Evolutionary conservation across 768 basidiomycete genomes (phyloP).

Genomic region (Suillus subluteus): DNA sequence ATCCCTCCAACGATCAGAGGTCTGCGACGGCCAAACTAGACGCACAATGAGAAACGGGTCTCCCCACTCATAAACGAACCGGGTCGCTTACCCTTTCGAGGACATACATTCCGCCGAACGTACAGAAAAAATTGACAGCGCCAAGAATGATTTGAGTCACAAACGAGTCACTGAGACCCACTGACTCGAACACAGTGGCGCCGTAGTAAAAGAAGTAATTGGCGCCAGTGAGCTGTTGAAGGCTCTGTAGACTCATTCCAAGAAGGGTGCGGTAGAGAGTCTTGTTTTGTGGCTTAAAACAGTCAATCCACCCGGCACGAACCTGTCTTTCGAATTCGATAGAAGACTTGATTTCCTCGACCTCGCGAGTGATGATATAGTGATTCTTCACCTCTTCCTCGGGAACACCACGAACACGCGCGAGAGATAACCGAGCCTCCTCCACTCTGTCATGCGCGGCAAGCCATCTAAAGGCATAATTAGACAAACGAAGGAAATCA

Average conservation of each 20-base stretch:
- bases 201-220: constrained; percentile 74
- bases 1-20: constrained; percentile 71
- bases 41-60: not conserved
- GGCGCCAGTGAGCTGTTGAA: constrained; percentile 75
- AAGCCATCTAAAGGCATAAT: constrained; percentile 49
- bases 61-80: not conserved
- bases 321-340: constrained; percentile 51
- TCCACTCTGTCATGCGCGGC: constrained; percentile 49
- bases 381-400: constrained; percentile 41
- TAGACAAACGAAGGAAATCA: not conserved
- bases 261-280: constrained; percentile 66
- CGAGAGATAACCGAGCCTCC: constrained; percentile 52
- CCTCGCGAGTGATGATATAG: constrained; percentile 48
- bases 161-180: constrained; percentile 69
- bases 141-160: constrained; percentile 79
- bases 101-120: constrained; percentile 73
- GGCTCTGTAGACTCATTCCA: constrained; percentile 66
- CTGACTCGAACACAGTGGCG: constrained; percentile 67
- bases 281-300: constrained; percentile 59
- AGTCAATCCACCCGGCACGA: constrained; percentile 66
- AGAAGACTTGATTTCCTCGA: constrained; percentile 57
- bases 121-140: constrained; percentile 71
- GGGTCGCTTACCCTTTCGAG: constrained; percentile 58
- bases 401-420: constrained; percentile 52
- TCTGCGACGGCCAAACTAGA: constrained; percentile 61